These are phyloP conservation scores for Leptographium wingfieldii DNA, from an alignment of 2,329 filamentous ascomycete species.

Conservation along the genomic window DNA sequence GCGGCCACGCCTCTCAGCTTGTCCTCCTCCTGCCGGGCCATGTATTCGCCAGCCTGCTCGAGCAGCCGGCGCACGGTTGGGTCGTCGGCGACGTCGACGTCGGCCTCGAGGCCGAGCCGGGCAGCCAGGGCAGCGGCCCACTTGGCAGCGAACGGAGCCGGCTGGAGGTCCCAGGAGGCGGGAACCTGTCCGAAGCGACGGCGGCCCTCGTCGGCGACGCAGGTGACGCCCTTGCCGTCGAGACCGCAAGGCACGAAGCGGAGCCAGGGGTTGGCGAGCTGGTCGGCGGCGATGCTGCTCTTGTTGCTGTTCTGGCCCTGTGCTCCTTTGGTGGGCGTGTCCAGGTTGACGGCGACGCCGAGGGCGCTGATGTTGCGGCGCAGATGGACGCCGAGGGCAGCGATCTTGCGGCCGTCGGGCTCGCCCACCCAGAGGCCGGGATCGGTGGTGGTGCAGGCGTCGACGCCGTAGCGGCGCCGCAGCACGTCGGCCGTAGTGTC, in stretches of 20 bases:
- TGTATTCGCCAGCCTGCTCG: background rate
- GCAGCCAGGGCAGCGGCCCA: conserved; percentile 9
- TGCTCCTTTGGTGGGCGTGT: conserved; percentile 35
- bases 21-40: background rate
- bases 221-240: conserved; percentile 68
- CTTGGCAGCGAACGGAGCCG: conserved; percentile 6
- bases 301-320: conserved; percentile 10
- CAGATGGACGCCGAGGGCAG: conserved; percentile 84
- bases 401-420: conserved; percentile 55
- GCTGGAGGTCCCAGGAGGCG: conserved; percentile 7
- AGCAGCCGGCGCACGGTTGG: conserved; percentile 4
- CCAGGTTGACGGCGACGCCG: conserved; percentile 72
- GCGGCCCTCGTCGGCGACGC: conserved; percentile 41
- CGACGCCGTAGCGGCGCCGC: conserved; percentile 40
- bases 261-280: conserved; percentile 40
- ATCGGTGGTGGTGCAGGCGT: conserved; percentile 54
- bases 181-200: conserved; percentile 8
- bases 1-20: too few species aligned
- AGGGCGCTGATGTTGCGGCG: conserved; percentile 71
- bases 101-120: conserved; percentile 5
- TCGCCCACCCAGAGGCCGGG: conserved; percentile 68
- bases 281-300: too few species aligned
- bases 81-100: conserved; percentile 5
- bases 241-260: conserved; percentile 87
- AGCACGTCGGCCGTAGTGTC: conserved; percentile 59